Evolutionary conservation across 225 moss, liverwort and hornwort genomes (phyloP), one percentile per base, ranked within the genome.

Genomic region (Climacium dendroides): DNA sequence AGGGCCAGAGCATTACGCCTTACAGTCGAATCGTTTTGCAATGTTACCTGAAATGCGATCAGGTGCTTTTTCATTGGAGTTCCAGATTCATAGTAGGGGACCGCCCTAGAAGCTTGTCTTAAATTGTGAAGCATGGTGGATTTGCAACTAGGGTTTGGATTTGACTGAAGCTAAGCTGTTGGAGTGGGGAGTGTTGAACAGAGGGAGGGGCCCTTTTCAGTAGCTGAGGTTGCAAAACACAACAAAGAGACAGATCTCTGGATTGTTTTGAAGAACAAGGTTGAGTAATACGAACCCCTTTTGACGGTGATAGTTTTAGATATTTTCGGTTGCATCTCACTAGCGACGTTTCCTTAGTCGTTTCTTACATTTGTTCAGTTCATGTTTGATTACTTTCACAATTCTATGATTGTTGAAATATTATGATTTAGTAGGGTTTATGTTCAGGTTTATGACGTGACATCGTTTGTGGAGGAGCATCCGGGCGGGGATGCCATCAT

Each of bases 361-460:
- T 67, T 65, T 83, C 54, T 63, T 25, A 32, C 47, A 26, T 70
- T 63, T 70, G 39, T 55, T 43, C 55, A 48, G 61, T 69, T 20
- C 81, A 15, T 72, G 35, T 30, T 84, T 58, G 39, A 24, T 71
- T 26, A 61, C 45, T 87, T 74, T n/a, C 48, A 32, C 29, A 28
- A 57, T 19, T 39, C 26, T 57, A 55, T 47, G 45, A 39, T 50
- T 39, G 54, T 53, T 62, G 55, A 74, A 58, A 6, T 34, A 13
- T 45, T 53, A 48, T 48, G 58, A 58, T 81, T 84, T 43, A 11
- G 65, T 78, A 78, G 78, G 85, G 80, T 71, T 79, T 74, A 35
- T 91, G 57, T 83, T 87, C 90, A 94, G 93, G 94, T 93, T 74
- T 94, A 94, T 79, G 89, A 94, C 43, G 94, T 94, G 74, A 94